phyloP scores from a whole-genome alignment of 1,284 basidiomycete genomes.

The Boletus sp. region DNA sequence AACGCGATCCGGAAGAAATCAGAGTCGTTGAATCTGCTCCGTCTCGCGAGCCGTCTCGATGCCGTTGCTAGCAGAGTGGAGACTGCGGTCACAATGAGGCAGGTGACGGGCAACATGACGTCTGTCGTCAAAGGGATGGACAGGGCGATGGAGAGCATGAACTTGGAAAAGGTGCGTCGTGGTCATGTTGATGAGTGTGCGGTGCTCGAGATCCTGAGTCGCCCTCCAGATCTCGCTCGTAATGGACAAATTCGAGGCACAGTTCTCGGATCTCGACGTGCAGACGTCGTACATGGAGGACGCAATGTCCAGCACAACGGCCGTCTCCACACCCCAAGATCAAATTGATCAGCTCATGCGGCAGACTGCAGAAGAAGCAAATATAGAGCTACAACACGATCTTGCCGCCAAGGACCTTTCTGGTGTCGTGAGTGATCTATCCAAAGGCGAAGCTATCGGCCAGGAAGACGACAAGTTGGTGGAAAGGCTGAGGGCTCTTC shows the following conservation, averaged over 20 bases:
- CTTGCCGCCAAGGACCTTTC: slow-evolving; percentile 70
- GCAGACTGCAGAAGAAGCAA: slow-evolving; percentile 96
- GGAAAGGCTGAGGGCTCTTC: slow-evolving; percentile 77
- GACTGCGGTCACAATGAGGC: slow-evolving; percentile 98
- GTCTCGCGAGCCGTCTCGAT: slow-evolving; percentile 90
- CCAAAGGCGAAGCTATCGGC: slow-evolving; percentile 57
- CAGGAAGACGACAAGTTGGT: slow-evolving; percentile 85
- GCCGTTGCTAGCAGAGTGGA: slow-evolving; percentile 97
- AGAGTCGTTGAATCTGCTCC: slow-evolving; percentile 88
- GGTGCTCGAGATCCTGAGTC: slow-evolving; percentile 6
- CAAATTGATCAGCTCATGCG: slow-evolving; percentile 93
- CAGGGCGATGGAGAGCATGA: slow-evolving; percentile 99
- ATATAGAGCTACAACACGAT: slow-evolving; percentile 94
- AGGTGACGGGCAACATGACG: slow-evolving; percentile 95
- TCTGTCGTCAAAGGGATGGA: slow-evolving; percentile 98
- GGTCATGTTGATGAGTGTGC: neutral
- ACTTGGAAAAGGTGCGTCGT: slow-evolving; percentile 85
- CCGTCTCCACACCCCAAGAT: slow-evolving; percentile 94
- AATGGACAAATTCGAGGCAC: slow-evolving; percentile 99
- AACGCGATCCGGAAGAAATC: slow-evolving; percentile 99
- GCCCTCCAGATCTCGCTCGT: slow-evolving; percentile 87
- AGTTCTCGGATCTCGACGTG: slow-evolving; percentile 97
- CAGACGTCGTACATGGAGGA: slow-evolving; percentile 99
- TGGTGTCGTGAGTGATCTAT: slow-evolving; percentile 55
- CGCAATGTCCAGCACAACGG: slow-evolving; percentile 93